These are phyloP conservation scores for Emergomyces pasteurianus DNA, from an alignment of 2,329 filamentous ascomycete genomes.

Conservation along the genomic window DNA sequence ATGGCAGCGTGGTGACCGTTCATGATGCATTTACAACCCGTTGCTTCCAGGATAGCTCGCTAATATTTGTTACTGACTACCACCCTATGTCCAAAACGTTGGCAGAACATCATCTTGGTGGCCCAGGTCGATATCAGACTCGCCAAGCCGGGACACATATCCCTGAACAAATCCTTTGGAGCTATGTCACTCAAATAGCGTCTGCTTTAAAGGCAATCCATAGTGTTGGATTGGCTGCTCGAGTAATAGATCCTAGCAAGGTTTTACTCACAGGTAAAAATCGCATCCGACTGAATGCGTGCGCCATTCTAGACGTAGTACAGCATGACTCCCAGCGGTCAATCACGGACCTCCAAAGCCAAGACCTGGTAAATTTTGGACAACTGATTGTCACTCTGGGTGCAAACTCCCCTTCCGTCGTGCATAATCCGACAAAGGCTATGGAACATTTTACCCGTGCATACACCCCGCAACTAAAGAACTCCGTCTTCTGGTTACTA, in stretches of 20 bases:
- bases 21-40: slow-evolving; percentile 89
- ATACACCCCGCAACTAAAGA: slow-evolving; percentile 67
- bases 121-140: slow-evolving; percentile 29
- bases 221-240: slow-evolving; percentile 64
- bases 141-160: slow-evolving; percentile 39
- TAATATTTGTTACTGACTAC: slow-evolving; percentile 90
- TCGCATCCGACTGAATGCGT: slow-evolving; percentile 75
- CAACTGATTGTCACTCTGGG: slow-evolving; percentile 73
- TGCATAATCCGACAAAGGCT: slow-evolving; percentile 54
- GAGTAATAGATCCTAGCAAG: slow-evolving; percentile 77
- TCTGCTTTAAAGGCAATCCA: slow-evolving; percentile 83
- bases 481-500: slow-evolving; percentile 72
- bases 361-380: slow-evolving; percentile 77
- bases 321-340: slow-evolving; percentile 62
- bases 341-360: slow-evolving; percentile 66
- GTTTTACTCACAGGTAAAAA: slow-evolving; percentile 85
- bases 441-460: slow-evolving; percentile 65
- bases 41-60: slow-evolving; percentile 85
- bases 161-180: slow-evolving; percentile 70
- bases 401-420: slow-evolving; percentile 49
- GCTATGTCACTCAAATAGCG: slow-evolving; percentile 82
- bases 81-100: slow-evolving; percentile 84
- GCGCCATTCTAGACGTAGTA: slow-evolving; percentile 79
- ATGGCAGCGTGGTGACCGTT: slow-evolving; percentile 69
- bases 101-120: slow-evolving; percentile 57